A percentile compares a stretch with the other conserved stretches of the same genome.
phyloP scores from a whole-genome alignment of 1,284 basidiomycete species.

The Ceratobasidium sp. region DNA sequence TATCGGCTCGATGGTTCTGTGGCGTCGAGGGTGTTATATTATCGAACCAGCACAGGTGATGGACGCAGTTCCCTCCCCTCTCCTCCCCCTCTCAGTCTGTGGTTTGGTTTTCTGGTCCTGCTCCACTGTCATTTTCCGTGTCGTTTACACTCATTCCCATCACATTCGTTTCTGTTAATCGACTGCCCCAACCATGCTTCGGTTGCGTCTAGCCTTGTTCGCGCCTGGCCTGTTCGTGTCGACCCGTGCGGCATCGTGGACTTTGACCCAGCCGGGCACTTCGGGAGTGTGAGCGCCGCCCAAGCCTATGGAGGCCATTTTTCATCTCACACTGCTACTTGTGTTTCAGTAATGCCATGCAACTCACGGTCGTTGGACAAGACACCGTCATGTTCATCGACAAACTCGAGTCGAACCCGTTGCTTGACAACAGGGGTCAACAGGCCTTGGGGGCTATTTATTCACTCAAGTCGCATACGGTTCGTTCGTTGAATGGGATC shows the following conservation, averaged over 20 bases:
- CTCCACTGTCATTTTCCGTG: neutral
- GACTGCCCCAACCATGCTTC: neutral
- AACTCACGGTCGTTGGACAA: slow-evolving; percentile 76
- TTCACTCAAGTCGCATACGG: slow-evolving; percentile 60
- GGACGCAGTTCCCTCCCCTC: no score
- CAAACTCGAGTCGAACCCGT: slow-evolving; percentile 87
- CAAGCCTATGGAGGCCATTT: neutral
- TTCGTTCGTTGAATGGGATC: slow-evolving; percentile 55
- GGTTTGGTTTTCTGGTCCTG: neutral
- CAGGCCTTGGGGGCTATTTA: slow-evolving; percentile 84
- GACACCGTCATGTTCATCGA: slow-evolving; percentile 79
- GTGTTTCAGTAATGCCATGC: slow-evolving; percentile 73
- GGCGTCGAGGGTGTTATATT: no score
- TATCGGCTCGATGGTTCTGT: no score
- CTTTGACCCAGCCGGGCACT: neutral
- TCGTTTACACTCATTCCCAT: neutral
- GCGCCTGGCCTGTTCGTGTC: neutral
- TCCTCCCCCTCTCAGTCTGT: no score
- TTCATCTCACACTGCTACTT: neutral
- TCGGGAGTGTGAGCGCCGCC: neutral
- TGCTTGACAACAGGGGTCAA: slow-evolving; percentile 62
- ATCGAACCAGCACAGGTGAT: no score
- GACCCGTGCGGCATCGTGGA: neutral
- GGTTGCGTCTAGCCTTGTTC: neutral
- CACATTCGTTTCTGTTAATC: neutral